These are phyloP conservation scores for Trichoderma atrobrunneum DNA, from an alignment of 2,329 filamentous ascomycete genomes.

Conservation along the genomic window DNA sequence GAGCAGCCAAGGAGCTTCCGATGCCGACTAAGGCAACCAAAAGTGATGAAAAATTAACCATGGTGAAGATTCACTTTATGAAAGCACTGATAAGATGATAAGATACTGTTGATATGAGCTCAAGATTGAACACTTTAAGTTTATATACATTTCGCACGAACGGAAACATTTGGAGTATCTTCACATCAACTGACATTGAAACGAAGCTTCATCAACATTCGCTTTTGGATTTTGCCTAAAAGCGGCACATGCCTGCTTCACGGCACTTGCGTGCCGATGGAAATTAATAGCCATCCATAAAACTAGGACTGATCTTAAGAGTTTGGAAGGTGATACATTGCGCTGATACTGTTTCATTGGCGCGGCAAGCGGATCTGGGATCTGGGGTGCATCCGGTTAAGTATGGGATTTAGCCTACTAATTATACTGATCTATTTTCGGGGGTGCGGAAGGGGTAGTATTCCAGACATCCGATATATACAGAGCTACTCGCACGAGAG, in stretches of 20 bases:
- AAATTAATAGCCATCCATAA: not conserved
- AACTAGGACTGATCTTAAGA: not conserved
- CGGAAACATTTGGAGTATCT: not conserved
- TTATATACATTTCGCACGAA: not conserved
- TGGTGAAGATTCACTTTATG: not conserved
- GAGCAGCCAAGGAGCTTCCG: not conserved
- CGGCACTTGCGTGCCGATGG: constrained; percentile 1
- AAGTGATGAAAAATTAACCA: constrained; percentile 2
- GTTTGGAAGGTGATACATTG: not conserved
- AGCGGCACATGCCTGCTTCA: not conserved
- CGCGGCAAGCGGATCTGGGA: not conserved
- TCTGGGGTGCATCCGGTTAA: constrained; percentile 14
- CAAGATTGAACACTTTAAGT: not conserved
- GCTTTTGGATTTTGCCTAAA: constrained; percentile 13
- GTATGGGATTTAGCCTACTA: constrained; percentile 10
- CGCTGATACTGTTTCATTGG: not conserved
- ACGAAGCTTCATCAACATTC: not conserved
- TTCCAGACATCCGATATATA: not conserved
- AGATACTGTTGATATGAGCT: not conserved
- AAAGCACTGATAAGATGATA: not conserved
- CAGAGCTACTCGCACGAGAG: not conserved
- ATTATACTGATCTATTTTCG: not conserved
- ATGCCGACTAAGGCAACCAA: not conserved
- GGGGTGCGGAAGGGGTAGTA: constrained; percentile 1
- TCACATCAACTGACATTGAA: not conserved